phyloP scores from a whole-genome alignment of 306 rosid genomes.

The Quercus parvula region DNA sequence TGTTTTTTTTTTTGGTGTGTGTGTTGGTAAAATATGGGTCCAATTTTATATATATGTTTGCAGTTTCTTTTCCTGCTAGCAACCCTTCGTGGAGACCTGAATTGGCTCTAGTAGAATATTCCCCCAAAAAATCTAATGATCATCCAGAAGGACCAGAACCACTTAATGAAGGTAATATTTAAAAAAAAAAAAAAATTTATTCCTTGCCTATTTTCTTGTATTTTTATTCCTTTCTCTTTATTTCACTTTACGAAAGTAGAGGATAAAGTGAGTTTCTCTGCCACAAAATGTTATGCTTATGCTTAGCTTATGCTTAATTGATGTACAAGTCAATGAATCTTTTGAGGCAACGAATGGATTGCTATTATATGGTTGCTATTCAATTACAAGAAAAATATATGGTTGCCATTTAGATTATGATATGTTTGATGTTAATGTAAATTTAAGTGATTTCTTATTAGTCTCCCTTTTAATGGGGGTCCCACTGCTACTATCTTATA shows the following conservation, averaged over 20 bases:
- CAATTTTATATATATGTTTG: neutral
- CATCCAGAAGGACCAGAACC: slow-evolving; percentile 21
- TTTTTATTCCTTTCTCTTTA: neutral
- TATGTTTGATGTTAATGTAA: neutral
- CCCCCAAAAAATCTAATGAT: slow-evolving; percentile 40
- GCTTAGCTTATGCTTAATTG: neutral
- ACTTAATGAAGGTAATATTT: slow-evolving; percentile 43
- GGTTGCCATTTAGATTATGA: neutral
- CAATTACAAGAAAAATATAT: too few species aligned
- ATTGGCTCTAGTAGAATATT: slow-evolving; percentile 68
- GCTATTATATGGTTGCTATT: neutral
- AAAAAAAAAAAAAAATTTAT: neutral
- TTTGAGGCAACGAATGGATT: neutral
- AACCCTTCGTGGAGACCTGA: slow-evolving; percentile 60
- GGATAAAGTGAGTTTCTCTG: slow-evolving; percentile 5
- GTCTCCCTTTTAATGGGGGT: slow-evolving; percentile 3
- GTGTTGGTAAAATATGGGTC: too few species aligned
- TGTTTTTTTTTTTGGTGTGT: too few species aligned
- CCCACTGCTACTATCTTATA: slow-evolving; percentile 15
- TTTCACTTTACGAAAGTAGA: neutral
- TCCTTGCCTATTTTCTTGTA: neutral
- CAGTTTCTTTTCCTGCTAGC: slow-evolving; percentile 53
- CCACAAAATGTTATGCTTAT: neutral
- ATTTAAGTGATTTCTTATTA: neutral
- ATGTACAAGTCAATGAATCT: neutral